Evolutionary conservation across 306 rosid genomes (phyloP).

Genomic region (Cucurbita pepo): DNA sequence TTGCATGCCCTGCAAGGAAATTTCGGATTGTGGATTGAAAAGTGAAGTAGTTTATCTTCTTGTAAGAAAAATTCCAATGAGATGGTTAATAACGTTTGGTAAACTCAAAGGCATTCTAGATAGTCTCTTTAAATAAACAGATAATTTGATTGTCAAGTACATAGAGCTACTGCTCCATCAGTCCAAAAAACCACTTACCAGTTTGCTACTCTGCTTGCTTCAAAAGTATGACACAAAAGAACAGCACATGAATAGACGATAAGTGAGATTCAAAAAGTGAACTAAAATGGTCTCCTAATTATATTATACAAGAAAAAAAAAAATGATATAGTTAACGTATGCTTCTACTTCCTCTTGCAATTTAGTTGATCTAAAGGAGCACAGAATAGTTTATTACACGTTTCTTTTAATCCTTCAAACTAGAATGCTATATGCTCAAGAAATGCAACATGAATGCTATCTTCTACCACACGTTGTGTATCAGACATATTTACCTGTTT

Average conservation of each 20-base stretch:
- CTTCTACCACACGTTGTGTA: neutral
- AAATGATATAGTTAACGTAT: too few species aligned
- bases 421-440: neutral
- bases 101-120: neutral
- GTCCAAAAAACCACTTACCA: neutral
- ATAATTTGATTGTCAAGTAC: neutral
- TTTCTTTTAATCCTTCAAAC: neutral
- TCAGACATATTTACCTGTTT: neutral
- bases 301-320: too few species aligned
- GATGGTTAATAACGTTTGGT: neutral
- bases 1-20: neutral
- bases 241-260: neutral
- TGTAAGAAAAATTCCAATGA: neutral
- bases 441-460: neutral
- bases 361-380: neutral
- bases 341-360: neutral
- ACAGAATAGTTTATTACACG: neutral
- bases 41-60: neutral
- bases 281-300: neutral
- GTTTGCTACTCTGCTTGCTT: neutral
- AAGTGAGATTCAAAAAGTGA: neutral
- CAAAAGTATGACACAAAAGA: neutral
- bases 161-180: neutral
- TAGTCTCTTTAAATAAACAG: neutral
- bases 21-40: neutral